Evolutionary conservation across 768 basidiomycete species (phyloP).

Genomic region (Asterophora lycoperdoides): DNA sequence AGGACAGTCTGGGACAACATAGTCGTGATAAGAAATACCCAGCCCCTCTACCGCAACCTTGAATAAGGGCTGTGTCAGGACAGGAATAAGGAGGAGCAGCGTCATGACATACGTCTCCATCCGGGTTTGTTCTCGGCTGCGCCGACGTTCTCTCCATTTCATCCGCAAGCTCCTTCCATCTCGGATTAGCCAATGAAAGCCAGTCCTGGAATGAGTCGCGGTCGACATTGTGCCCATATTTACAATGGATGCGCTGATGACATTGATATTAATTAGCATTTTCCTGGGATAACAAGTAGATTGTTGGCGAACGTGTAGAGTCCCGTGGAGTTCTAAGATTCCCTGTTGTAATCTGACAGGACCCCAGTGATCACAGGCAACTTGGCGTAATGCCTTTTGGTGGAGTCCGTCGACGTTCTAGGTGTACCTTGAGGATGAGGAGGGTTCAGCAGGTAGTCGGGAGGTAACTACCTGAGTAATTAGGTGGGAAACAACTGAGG

Average conservation of each 20-base stretch:
- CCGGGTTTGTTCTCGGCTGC: conserved; percentile 81
- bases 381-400: conserved; percentile 60
- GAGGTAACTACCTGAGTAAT: conserved; percentile 65
- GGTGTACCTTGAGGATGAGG: too few species aligned
- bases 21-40: conserved; percentile 71
- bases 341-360: conserved; percentile 32
- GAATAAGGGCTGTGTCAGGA: neutral
- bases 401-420: conserved; percentile 94
- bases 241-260: conserved; percentile 72
- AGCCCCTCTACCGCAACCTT: conserved; percentile 73
- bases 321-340: conserved; percentile 87
- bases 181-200: conserved; percentile 70
- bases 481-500: conserved; percentile 53
- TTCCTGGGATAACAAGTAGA: neutral
- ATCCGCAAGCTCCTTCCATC: conserved; percentile 69
- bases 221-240: conserved; percentile 61
- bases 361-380: conserved; percentile 29
- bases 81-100: neutral
- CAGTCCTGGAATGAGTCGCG: conserved; percentile 70
- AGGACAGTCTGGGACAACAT: conserved; percentile 76
- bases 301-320: conserved; percentile 55
- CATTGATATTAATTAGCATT: neutral
- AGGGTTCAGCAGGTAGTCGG: too few species aligned
- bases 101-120: conserved; percentile 69
- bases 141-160: conserved; percentile 54